Percentiles rank a stretch among this genome's conserved stretches.
Conservation (phyloP, 208 protist species). For the Acanthamoeba culbertsoni region DNA sequence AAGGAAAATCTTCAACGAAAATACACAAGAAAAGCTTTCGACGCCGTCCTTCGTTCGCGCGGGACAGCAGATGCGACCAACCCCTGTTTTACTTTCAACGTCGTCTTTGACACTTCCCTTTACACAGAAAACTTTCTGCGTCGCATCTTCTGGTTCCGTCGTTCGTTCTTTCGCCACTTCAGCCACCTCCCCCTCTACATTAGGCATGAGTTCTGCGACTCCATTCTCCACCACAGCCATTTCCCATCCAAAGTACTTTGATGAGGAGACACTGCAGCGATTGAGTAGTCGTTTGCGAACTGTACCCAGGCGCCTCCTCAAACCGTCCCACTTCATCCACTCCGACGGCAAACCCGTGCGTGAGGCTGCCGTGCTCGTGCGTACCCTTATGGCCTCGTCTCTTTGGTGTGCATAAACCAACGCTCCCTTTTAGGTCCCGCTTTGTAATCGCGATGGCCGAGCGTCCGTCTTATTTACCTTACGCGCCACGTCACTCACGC, state of each 20-base stretch:
- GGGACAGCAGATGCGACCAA: no score
- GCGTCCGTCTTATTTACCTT: constrained; percentile 23
- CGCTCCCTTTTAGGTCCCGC: neutral
- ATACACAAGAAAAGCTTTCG: no score
- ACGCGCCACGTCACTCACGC: neutral
- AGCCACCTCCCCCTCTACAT: no score
- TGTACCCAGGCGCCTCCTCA: neutral
- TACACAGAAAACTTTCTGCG: no score
- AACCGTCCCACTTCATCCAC: neutral
- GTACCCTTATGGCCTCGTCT: neutral
- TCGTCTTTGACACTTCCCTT: no score
- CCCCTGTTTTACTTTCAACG: no score
- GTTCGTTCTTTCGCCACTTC: no score
- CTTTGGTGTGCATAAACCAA: neutral
- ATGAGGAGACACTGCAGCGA: neutral
- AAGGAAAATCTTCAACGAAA: neutral
- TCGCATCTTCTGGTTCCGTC: no score
- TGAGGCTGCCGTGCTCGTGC: neutral
- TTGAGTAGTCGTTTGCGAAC: neutral
- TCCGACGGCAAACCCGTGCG: neutral
- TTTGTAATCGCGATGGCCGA: constrained; percentile 3
- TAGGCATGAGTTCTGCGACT: no score
- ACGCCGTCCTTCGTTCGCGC: no score
- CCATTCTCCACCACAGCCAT: neutral
- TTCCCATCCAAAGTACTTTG: neutral